Evolutionary conservation across 495 filamentous ascomycete genomes (phyloP).

Genomic region (Astrocystis sublimbata): DNA sequence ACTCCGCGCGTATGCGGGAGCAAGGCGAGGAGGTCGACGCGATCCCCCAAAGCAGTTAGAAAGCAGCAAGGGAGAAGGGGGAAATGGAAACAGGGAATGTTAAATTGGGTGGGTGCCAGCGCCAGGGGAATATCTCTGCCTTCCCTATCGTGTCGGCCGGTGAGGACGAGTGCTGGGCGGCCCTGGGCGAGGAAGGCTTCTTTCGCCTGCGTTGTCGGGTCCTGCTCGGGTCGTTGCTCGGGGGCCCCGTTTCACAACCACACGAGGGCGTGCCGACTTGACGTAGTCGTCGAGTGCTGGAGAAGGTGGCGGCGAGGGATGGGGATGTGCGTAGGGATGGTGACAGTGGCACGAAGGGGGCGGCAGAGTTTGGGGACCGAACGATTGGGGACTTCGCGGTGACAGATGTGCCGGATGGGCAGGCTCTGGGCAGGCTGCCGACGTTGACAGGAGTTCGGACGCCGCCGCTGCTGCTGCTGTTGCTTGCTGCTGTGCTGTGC

Average conservation of each 20-base stretch:
- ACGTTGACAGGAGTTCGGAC: too few species aligned
- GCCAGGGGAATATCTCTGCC: constrained; percentile 10
- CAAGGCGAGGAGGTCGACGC: not conserved
- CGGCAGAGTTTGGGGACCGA: not conserved
- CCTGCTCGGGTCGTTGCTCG: too few species aligned
- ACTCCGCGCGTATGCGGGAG: not conserved
- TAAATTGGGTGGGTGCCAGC: constrained; percentile 14
- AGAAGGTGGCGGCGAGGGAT: not conserved
- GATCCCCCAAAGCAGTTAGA: too few species aligned
- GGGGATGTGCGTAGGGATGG: not conserved
- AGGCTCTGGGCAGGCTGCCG: too few species aligned
- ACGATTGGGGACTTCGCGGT: too few species aligned
- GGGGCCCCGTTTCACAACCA: not conserved
- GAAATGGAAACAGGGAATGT: constrained; percentile 4
- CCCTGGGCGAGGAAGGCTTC: too few species aligned
- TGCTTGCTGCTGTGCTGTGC: too few species aligned
- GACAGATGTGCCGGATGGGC: not conserved
- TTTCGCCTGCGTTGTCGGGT: too few species aligned
- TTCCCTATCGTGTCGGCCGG: constrained; percentile 9
- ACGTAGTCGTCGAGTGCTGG: not conserved
- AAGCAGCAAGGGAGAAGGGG: not conserved
- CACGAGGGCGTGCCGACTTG: not conserved
- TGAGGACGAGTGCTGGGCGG: not conserved
- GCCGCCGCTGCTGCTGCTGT: too few species aligned
- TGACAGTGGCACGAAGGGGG: not conserved